Evolutionary conservation across 2,329 filamentous ascomycete genomes (phyloP).

Genomic region (Aspergillaceae sp.): DNA sequence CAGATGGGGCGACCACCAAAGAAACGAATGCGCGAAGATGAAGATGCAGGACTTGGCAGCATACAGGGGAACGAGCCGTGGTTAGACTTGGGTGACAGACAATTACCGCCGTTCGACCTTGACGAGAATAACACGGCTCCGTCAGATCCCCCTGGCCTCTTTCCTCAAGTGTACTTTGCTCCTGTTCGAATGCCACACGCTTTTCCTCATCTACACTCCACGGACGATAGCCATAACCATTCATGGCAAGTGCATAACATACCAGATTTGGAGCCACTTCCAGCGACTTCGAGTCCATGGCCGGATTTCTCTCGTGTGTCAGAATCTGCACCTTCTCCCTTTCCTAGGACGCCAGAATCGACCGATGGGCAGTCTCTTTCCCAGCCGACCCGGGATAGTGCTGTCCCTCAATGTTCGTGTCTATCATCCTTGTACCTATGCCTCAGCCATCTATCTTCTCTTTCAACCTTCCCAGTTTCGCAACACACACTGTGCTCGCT

Average conservation of each 20-base stretch:
- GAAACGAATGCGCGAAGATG: constrained; percentile 27
- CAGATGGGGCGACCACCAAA: constrained; percentile 42
- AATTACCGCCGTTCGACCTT: constrained; percentile 10
- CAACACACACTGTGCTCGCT: constrained; percentile 37
- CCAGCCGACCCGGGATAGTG: constrained; percentile 13
- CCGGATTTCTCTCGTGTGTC: constrained; percentile 34
- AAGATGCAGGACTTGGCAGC: constrained; percentile 3
- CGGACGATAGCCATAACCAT: constrained; percentile 18
- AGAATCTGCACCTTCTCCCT: constrained; percentile 21
- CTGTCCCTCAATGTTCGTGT: constrained; percentile 27
- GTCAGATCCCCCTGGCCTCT: constrained; percentile 20
- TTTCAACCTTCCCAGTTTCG: constrained; percentile 36
- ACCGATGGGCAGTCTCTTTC: constrained; percentile 13
- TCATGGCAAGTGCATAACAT: constrained; percentile 15
- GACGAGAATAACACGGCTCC: constrained; percentile 5
- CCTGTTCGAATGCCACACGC: constrained; percentile 7
- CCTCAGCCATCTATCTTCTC: constrained; percentile 34
- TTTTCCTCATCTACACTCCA: constrained; percentile 12
- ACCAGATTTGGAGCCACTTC: constrained; percentile 17
- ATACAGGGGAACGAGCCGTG: constrained; percentile 11
- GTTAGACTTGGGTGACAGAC: constrained; percentile 14
- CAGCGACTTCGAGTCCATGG: constrained; percentile 28
- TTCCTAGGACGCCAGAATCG: constrained; percentile 13
- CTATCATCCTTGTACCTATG: constrained; percentile 37
- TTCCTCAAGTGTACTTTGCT: constrained; percentile 19